phyloP scores from a whole-genome alignment of 495 filamentous ascomycete species.

The Podospora comata region DNA sequence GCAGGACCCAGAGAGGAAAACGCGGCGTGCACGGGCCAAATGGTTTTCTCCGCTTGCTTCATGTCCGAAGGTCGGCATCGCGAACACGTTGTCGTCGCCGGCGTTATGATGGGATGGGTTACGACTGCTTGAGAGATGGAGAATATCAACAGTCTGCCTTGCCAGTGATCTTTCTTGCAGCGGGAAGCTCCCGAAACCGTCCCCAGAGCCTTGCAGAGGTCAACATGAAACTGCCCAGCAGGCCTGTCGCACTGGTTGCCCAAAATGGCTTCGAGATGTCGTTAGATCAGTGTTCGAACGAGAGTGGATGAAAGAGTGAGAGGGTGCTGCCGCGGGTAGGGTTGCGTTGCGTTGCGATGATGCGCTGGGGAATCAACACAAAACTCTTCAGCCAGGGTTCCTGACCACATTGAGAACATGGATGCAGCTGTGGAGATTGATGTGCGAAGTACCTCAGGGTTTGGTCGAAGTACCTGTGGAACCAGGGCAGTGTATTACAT shows the following conservation, averaged over 20 bases:
- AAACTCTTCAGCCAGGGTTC: neutral
- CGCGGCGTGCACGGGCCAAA: slow-evolving; percentile 13
- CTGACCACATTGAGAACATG: neutral
- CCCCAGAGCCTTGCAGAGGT: neutral
- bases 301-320: neutral
- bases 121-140: neutral
- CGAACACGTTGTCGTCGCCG: neutral
- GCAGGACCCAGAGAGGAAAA: slow-evolving; percentile 9
- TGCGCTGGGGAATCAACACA: neutral
- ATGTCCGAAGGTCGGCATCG: neutral
- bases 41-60: neutral
- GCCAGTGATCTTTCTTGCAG: neutral
- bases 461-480: slow-evolving; percentile 5
- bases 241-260: slow-evolving; percentile 29
- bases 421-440: slow-evolving; percentile 1
- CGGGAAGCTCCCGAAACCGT: neutral
- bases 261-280: slow-evolving; percentile 15
- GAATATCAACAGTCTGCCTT: neutral
- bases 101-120: neutral
- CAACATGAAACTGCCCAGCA: slow-evolving; percentile 2
- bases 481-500: neutral
- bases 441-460: neutral
- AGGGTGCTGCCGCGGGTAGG: neutral
- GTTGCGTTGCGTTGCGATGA: slow-evolving; percentile 6
- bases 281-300: slow-evolving; percentile 4